A percentile compares a stretch with the other conserved stretches of the same genome.
These are phyloP conservation scores for Bipolaris oryzae DNA, from an alignment of 2,329 filamentous ascomycete species.

Conservation along the genomic window DNA sequence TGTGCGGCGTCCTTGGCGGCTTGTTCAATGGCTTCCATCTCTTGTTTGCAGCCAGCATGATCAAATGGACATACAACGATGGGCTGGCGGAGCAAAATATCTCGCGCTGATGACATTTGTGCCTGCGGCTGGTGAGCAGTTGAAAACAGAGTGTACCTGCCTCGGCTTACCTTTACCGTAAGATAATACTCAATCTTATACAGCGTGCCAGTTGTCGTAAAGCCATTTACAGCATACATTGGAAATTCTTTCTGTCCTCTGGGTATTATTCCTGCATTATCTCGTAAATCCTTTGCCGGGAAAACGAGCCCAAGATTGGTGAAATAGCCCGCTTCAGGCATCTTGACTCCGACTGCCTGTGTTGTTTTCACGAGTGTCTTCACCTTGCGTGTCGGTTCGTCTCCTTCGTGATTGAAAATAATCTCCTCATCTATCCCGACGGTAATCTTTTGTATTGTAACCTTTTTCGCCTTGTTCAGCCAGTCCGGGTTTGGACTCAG, in stretches of 20 bases:
- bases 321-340: constrained; percentile 90
- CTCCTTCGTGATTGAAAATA: constrained; percentile 97
- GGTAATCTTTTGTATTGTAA: constrained; percentile 93
- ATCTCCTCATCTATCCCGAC: constrained; percentile 96
- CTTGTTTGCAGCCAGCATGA: constrained; percentile 93
- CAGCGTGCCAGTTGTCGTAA: constrained; percentile 89
- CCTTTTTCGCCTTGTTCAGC: constrained; percentile 86
- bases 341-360: constrained; percentile 78
- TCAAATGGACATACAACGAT: constrained; percentile 97
- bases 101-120: constrained; percentile 82
- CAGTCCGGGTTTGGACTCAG: constrained; percentile 90
- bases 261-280: constrained; percentile 84
- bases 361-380: constrained; percentile 86
- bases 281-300: constrained; percentile 84
- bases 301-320: constrained; percentile 92
- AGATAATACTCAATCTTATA: constrained; percentile 99
- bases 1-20: constrained; percentile 90
- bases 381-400: constrained; percentile 88
- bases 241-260: constrained; percentile 87
- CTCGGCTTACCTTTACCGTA: constrained; percentile 78
- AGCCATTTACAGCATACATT: constrained; percentile 84
- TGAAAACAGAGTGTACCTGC: not conserved
- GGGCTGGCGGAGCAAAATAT: constrained; percentile 86
- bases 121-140: constrained; percentile 62
- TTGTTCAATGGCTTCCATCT: constrained; percentile 98